A percentile compares a stretch with the other conserved stretches of the same genome.
These are phyloP conservation scores for Colletotrichum abscissum DNA, from an alignment of 2,329 filamentous ascomycete species.

Conservation along the genomic window DNA sequence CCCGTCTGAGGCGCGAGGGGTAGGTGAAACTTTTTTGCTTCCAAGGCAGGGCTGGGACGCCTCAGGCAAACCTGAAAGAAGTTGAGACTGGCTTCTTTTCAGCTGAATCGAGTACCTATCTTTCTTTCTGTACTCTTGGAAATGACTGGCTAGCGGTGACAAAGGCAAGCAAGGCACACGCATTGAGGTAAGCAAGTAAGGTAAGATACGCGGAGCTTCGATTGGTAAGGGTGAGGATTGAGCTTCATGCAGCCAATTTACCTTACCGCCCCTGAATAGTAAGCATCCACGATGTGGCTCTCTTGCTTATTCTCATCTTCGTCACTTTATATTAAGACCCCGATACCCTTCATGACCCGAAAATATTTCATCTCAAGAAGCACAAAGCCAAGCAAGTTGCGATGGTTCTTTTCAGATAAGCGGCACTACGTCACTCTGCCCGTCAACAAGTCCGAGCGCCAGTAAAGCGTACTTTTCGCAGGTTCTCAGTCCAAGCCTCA, in stretches of 20 bases:
- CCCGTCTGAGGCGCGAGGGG: background rate
- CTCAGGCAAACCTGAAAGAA: background rate
- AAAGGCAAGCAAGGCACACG: background rate
- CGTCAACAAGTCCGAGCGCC: background rate
- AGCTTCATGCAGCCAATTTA: background rate
- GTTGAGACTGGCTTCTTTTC: background rate
- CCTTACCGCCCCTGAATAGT: background rate
- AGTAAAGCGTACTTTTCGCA: background rate
- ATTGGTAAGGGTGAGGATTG: too few relatives aligned
- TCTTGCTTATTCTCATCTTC: too few relatives aligned
- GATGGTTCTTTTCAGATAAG: background rate
- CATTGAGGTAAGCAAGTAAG: background rate
- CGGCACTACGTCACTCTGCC: background rate
- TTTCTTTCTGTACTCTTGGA: background rate
- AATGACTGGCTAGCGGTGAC: background rate
- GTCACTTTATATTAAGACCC: background rate
- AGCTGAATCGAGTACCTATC: background rate
- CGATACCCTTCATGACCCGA: background rate
- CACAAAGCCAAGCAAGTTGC: background rate
- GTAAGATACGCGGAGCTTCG: background rate
- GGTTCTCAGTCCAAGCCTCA: background rate
- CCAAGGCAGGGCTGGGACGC: background rate
- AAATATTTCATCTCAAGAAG: background rate
- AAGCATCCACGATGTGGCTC: background rate
- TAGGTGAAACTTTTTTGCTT: conserved; percentile 16